Percentiles rank a stretch among this genome's conserved stretches.
phyloP scores from a whole-genome alignment of 257 asterid genomes.

The Perilla frutescens region DNA sequence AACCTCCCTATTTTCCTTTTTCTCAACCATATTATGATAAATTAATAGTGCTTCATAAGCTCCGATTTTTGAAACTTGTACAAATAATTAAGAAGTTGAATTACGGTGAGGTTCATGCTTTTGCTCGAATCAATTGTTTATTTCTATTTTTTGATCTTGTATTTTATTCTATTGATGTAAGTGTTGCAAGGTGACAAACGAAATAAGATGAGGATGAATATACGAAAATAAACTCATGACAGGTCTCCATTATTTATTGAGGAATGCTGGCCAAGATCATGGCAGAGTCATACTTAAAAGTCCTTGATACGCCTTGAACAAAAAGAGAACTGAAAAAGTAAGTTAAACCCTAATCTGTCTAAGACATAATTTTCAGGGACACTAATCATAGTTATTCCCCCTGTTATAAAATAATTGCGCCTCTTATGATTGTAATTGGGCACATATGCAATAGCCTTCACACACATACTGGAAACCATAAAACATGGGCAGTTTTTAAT shows the following conservation, averaged over 20 bases:
- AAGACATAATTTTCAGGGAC: conserved; percentile 21
- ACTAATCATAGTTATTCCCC: conserved; percentile 31
- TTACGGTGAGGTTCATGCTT: too few species aligned
- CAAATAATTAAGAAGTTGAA: too few species aligned
- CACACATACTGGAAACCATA: background rate
- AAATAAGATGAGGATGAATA: too few species aligned
- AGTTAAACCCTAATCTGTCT: conserved; percentile 2
- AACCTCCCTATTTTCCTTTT: too few species aligned
- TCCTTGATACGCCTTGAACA: background rate
- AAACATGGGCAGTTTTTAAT: background rate
- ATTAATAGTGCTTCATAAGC: too few species aligned
- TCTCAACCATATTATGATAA: too few species aligned
- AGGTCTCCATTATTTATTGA: too few species aligned
- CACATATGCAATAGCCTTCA: conserved; percentile 14
- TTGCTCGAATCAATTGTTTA: too few species aligned
- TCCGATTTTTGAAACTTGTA: too few species aligned
- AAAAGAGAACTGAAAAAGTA: conserved; percentile 9
- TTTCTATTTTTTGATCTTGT: background rate
- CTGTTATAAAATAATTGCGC: conserved; percentile 24
- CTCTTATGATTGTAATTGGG: conserved; percentile 35
- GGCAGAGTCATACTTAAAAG: background rate
- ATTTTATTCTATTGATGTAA: background rate
- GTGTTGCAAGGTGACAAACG: too few species aligned
- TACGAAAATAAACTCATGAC: too few species aligned
- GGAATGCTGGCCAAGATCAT: background rate